Conservation (phyloP, 2,329 filamentous ascomycete species). For the Scytalidium sp. region DNA sequence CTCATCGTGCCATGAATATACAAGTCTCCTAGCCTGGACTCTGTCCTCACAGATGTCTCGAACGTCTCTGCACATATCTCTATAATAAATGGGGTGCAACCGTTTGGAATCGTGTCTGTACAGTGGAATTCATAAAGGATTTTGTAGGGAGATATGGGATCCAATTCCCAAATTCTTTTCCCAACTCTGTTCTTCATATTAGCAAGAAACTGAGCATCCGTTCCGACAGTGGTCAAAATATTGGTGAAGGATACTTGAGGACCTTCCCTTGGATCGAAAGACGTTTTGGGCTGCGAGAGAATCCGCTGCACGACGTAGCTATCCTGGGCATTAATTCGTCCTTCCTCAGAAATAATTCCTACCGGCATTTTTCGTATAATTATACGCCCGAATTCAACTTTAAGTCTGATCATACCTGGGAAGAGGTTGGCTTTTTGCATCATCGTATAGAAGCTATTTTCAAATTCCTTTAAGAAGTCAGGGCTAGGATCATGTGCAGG, state of each 20-base stretch:
- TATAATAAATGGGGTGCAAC: constrained; percentile 15
- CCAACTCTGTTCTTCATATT: constrained; percentile 17
- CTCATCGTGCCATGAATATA: constrained; percentile 26
- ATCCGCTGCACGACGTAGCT: not conserved
- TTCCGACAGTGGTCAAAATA: constrained; percentile 18
- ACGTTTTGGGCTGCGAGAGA: not conserved
- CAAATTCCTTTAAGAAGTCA: constrained; percentile 15
- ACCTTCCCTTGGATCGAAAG: not conserved
- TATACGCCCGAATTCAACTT: constrained; percentile 26
- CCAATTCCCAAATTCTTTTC: constrained; percentile 18
- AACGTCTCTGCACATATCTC: constrained; percentile 27
- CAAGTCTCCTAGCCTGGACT: constrained; percentile 15
- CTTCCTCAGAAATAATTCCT: not conserved
- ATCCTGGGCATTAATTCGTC: not conserved
- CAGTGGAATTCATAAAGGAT: constrained; percentile 24
- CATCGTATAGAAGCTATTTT: constrained; percentile 13
- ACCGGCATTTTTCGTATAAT: constrained; percentile 12
- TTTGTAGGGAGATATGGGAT: constrained; percentile 10
- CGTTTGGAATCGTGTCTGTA: constrained; percentile 8
- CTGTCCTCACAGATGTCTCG: constrained; percentile 6
- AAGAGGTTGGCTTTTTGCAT: constrained; percentile 19
- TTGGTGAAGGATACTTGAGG: constrained; percentile 18
- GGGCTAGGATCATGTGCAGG: constrained; percentile 14
- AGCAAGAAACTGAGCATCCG: constrained; percentile 20
- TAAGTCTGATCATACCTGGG: constrained; percentile 18